phyloP scores from a whole-genome alignment of 1,284 basidiomycete species.

The Pseudozyma tsukubaensis region DNA sequence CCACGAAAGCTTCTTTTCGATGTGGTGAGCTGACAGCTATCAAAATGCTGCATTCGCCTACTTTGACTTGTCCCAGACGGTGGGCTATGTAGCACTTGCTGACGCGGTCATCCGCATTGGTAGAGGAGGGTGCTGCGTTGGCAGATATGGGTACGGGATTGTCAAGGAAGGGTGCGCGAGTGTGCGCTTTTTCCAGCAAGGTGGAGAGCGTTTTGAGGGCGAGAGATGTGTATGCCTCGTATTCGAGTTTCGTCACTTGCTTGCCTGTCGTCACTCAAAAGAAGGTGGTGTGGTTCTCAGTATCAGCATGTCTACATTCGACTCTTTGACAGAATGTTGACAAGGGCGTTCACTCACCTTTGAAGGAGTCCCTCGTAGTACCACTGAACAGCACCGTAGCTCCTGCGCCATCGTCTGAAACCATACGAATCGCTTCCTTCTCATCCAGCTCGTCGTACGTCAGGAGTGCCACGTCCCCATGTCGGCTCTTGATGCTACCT shows the following conservation, averaged over 20 bases:
- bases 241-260: conserved; percentile 79
- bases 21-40: conserved; percentile 88
- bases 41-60: conserved; percentile 83
- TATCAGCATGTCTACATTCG: neutral
- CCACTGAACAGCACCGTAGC: conserved; percentile 77
- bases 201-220: conserved; percentile 77
- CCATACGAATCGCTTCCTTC: conserved; percentile 29
- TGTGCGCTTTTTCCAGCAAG: conserved; percentile 35
- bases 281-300: neutral
- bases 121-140: conserved; percentile 6
- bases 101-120: conserved; percentile 15
- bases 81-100: conserved; percentile 76
- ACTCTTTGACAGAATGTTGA: too few relatives aligned
- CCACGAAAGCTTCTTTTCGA: conserved; percentile 81
- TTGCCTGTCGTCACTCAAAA: conserved; percentile 73
- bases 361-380: conserved; percentile 76
- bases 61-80: conserved; percentile 81
- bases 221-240: conserved; percentile 81
- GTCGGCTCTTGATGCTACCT: conserved; percentile 3
- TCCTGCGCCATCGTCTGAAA: conserved; percentile 49
- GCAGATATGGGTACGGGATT: conserved; percentile 16
- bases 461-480: conserved; percentile 47
- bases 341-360: conserved; percentile 69
- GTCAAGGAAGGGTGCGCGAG: conserved; percentile 20
- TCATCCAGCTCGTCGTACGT: conserved; percentile 55